phyloP scores from a whole-genome alignment of 495 filamentous ascomycete genomes.

The Tuber aestivum region DNA sequence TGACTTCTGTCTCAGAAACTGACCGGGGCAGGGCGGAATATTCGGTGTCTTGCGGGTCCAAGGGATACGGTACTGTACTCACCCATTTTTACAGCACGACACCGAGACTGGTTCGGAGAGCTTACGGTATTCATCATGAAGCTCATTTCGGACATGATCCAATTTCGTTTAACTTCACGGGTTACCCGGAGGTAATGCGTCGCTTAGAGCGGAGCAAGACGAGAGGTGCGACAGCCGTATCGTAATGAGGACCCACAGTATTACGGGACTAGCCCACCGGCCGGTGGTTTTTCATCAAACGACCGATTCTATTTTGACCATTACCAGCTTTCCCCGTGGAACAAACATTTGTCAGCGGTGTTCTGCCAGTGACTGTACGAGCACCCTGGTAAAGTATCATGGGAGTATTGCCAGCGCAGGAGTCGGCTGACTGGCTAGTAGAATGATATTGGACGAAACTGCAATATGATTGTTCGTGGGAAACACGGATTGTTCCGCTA shows the following conservation, averaged over 20 bases:
- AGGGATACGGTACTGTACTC: background rate
- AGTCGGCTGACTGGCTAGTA: too few species aligned
- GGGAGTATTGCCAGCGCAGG: background rate
- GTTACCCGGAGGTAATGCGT: background rate
- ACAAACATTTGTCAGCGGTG: background rate
- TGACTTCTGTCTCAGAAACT: background rate
- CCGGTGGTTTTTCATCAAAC: background rate
- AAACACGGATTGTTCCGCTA: background rate
- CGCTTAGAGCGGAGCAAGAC: background rate
- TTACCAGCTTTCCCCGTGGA: background rate
- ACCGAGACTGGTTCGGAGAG: background rate
- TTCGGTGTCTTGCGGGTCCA: background rate
- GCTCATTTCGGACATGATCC: background rate
- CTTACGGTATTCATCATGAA: background rate
- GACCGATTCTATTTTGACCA: background rate
- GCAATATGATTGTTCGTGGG: background rate
- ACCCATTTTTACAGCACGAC: background rate
- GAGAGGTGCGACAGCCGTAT: too few species aligned
- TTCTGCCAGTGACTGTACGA: background rate
- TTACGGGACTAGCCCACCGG: background rate
- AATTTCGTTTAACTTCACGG: background rate
- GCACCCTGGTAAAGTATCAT: too few species aligned
- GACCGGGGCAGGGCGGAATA: background rate
- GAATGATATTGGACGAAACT: background rate
- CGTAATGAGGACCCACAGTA: background rate